Percentiles rank a stretch among this genome's conserved stretches.
Conservation (phyloP, 345 rosid genomes). For the Corchorus capsularis region DNA sequence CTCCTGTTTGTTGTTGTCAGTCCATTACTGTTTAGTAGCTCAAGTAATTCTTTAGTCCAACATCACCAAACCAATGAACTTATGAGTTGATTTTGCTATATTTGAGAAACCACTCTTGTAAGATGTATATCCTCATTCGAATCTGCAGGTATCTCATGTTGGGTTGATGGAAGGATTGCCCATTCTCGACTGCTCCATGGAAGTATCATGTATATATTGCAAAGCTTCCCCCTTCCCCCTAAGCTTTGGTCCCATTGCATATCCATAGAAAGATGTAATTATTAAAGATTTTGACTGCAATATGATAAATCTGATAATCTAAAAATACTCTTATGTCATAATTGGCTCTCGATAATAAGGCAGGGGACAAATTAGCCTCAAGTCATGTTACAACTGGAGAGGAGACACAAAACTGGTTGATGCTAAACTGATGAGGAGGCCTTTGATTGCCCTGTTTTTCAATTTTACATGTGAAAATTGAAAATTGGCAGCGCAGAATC, state of each 20-base stretch:
- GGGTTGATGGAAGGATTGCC: constrained; percentile 75
- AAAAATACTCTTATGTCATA: neutral
- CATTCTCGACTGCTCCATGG: constrained; percentile 59
- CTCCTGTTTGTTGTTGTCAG: neutral
- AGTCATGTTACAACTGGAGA: neutral
- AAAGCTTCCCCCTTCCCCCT: neutral
- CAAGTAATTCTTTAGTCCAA: neutral
- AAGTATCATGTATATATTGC: constrained; percentile 58
- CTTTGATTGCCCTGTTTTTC: neutral
- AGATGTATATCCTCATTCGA: constrained; percentile 19
- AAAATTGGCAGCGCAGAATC: neutral
- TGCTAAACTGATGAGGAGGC: neutral
- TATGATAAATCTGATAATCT: neutral
- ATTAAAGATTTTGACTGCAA: neutral
- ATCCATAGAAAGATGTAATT: neutral
- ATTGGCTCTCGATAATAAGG: neutral
- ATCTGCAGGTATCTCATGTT: constrained; percentile 72
- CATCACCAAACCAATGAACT: neutral
- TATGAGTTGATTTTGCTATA: constrained; percentile 1
- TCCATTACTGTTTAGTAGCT: neutral
- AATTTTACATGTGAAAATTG: neutral
- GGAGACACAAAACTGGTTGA: neutral
- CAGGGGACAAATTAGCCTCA: neutral
- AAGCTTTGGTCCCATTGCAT: neutral
- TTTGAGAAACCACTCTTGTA: neutral